phyloP scores from a whole-genome alignment of 2,329 filamentous ascomycete species.

The Diplodia sapinea region DNA sequence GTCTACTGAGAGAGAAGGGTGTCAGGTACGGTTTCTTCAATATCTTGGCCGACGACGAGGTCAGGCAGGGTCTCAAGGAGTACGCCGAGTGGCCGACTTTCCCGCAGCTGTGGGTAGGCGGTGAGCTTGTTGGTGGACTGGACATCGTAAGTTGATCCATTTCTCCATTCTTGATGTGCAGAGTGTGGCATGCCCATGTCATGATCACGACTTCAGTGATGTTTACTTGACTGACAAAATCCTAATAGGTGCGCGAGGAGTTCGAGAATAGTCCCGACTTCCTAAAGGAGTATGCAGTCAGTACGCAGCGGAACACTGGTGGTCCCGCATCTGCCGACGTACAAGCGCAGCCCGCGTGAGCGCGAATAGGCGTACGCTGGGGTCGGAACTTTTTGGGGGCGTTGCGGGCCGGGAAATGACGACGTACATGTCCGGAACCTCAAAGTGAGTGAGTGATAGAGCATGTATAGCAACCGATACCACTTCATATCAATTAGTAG shows the following conservation, averaged over 20 bases:
- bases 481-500: too few species aligned
- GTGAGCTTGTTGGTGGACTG: slow-evolving; percentile 76
- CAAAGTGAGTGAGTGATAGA: too few species aligned
- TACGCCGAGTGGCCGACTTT: slow-evolving; percentile 99
- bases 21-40: slow-evolving; percentile 99
- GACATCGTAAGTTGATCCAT: slow-evolving; percentile 17
- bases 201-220: background rate
- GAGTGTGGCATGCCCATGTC: background rate
- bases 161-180: slow-evolving; percentile 12
- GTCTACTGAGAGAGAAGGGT: slow-evolving; percentile 81
- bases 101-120: slow-evolving; percentile 90
- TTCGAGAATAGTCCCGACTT: slow-evolving; percentile 83
- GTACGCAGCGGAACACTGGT: slow-evolving; percentile 31
- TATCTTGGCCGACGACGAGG: slow-evolving; percentile 95
- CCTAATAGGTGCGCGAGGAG: slow-evolving; percentile 84
- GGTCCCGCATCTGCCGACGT: slow-evolving; percentile 36
- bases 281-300: slow-evolving; percentile 71
- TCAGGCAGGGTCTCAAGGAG: slow-evolving; percentile 93
- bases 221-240: slow-evolving; percentile 37
- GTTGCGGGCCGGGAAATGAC: too few species aligned
- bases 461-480: too few species aligned
- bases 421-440: too few species aligned
- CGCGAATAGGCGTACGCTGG: too few species aligned
- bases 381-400: too few species aligned
- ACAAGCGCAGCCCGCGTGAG: slow-evolving; percentile 34